A percentile compares a stretch with the other conserved stretches of the same genome.
These are phyloP conservation scores for Tetrahymena thermophila DNA, from an alignment of 73 alveolate species.

Conservation along the genomic window DNA sequence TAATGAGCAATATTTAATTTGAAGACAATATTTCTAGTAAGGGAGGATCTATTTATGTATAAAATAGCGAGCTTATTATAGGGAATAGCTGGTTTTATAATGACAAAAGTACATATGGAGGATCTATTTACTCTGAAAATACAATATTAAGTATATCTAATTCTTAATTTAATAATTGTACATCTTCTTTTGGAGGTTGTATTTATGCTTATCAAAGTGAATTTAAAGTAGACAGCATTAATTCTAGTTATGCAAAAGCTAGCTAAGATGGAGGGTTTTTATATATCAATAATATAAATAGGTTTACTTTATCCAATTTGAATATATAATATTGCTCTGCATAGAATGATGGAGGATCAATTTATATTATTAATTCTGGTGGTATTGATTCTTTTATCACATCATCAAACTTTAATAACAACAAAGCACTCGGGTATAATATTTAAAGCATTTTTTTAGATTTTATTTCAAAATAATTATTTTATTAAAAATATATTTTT, in stretches of 20 bases:
- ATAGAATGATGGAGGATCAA: neutral
- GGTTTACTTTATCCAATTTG: neutral
- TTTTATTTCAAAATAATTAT: too few relatives aligned
- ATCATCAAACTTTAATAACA: neutral
- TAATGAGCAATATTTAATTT: neutral
- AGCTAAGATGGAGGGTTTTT: neutral
- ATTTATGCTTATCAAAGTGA: neutral
- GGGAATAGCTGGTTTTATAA: neutral
- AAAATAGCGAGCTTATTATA: neutral
- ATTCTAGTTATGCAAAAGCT: neutral
- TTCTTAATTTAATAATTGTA: neutral
- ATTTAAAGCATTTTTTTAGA: too few relatives aligned
- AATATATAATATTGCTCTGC: neutral
- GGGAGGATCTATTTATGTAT: neutral
- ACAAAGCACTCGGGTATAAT: neutral
- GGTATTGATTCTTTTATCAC: neutral
- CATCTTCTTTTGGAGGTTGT: neutral
- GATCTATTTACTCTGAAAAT: neutral
- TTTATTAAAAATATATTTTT: too few relatives aligned
- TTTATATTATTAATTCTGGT: neutral
- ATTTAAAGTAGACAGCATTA: neutral
- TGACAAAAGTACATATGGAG: neutral
- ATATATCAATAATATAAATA: neutral
- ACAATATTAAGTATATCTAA: neutral
- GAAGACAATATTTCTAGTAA: neutral